phyloP scores from a whole-genome alignment of 306 rosid genomes.

The Malus orientalis region DNA sequence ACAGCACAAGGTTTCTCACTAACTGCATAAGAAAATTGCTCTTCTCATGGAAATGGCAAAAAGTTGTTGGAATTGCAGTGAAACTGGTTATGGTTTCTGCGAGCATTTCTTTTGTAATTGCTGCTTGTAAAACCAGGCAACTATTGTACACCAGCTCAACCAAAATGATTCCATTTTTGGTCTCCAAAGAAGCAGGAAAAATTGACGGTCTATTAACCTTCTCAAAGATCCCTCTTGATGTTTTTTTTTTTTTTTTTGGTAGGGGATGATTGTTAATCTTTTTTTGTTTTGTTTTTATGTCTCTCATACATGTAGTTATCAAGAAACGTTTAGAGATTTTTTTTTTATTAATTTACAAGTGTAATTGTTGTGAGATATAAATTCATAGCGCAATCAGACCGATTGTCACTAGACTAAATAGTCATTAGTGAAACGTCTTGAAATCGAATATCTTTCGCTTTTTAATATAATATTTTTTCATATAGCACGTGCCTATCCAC shows the following conservation, averaged over 20 bases:
- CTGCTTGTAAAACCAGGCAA: conserved; percentile 2
- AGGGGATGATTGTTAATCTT: conserved; percentile 10
- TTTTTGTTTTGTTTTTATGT: not conserved
- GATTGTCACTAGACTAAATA: no score
- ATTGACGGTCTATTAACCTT: not conserved
- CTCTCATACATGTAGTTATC: not conserved
- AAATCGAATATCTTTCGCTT: not conserved
- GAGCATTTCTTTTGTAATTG: not conserved
- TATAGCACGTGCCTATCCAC: not conserved
- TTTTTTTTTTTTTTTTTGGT: conserved; percentile 5
- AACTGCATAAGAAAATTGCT: not conserved
- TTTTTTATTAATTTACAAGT: no score
- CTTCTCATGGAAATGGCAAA: conserved; percentile 7
- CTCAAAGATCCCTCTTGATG: conserved; percentile 16
- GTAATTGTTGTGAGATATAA: not conserved
- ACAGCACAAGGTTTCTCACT: not conserved
- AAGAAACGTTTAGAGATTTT: not conserved
- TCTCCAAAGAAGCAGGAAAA: conserved; percentile 2
- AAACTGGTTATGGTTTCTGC: conserved; percentile 11
- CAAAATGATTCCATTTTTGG: not conserved
- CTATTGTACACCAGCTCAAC: not conserved
- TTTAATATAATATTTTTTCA: not conserved
- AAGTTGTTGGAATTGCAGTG: conserved; percentile 10
- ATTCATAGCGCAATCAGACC: no score
- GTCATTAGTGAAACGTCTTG: not conserved